A percentile compares a stretch with the other conserved stretches of the same genome.
phyloP scores from a whole-genome alignment of 805 yeast species.

The Spathaspora sp. region DNA sequence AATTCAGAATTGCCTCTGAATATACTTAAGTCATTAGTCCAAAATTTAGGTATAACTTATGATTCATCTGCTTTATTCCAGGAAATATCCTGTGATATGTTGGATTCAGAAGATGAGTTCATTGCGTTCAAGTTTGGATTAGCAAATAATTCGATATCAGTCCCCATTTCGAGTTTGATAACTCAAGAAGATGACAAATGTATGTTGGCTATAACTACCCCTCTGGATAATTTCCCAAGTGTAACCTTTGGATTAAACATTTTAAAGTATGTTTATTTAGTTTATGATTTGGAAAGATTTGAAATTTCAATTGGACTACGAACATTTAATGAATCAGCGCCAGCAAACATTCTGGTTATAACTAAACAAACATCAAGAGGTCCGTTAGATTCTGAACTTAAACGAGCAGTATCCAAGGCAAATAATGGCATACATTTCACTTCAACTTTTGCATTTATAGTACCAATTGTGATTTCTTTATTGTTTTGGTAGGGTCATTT shows the following conservation, averaged over 20 bases:
- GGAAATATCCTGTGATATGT: not conserved
- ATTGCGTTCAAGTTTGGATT: not conserved
- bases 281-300: constrained; percentile 20
- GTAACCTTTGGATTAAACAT: constrained; percentile 23
- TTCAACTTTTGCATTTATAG: not conserved
- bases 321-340: not conserved
- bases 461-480: not conserved
- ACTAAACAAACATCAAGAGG: not conserved
- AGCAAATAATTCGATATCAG: not conserved
- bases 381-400: not conserved
- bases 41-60: not conserved
- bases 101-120: not conserved
- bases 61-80: not conserved
- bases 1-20: not conserved
- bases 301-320: not conserved
- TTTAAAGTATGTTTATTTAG: constrained; percentile 21
- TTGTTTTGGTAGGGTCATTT: not conserved
- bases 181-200: not conserved
- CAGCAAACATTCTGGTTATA: not conserved
- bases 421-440: not conserved
- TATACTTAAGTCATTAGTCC: not conserved
- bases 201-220: not conserved
- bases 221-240: not conserved
- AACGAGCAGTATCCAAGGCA: not conserved
- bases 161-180: constrained; percentile 1